phyloP scores from a whole-genome alignment of 2,329 filamentous ascomycete genomes.

The Botrytis paeoniae region DNA sequence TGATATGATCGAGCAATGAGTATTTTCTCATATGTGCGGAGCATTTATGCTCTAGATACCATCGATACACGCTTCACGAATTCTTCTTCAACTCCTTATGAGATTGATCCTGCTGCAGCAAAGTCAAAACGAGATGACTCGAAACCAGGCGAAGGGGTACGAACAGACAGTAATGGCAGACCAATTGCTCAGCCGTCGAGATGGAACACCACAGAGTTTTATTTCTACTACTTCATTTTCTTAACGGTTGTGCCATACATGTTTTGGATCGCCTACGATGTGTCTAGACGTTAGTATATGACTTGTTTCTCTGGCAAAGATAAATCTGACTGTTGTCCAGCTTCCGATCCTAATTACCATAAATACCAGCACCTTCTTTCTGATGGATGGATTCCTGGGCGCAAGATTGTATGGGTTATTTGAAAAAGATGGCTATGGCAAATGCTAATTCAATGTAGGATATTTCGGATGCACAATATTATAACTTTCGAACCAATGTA shows the following conservation, averaged over 20 bases:
- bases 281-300: conserved; percentile 69
- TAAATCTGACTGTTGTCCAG: conserved; percentile 46
- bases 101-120: conserved; percentile 42
- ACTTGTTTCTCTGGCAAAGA: background rate
- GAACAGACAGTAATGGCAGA: conserved; percentile 42
- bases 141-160: conserved; percentile 33
- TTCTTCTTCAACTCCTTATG: conserved; percentile 66
- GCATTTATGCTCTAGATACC: conserved; percentile 64
- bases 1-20: conserved; percentile 29
- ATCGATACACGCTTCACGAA: conserved; percentile 71
- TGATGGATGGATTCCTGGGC: conserved; percentile 86
- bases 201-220: conserved; percentile 88
- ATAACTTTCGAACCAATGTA: conserved; percentile 79
- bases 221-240: conserved; percentile 72
- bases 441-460: conserved; percentile 53
- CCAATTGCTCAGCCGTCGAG: conserved; percentile 58
- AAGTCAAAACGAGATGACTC: conserved; percentile 33
- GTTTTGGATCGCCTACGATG: conserved; percentile 85
- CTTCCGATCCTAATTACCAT: conserved; percentile 74
- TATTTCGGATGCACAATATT: conserved; percentile 85
- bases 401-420: conserved; percentile 67
- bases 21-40: conserved; percentile 44
- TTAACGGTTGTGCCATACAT: conserved; percentile 70
- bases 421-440: background rate
- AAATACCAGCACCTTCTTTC: conserved; percentile 70